These are phyloP conservation scores for Blastobotrys buckinghamii DNA, from an alignment of 1,139 yeast species.

Conservation along the genomic window DNA sequence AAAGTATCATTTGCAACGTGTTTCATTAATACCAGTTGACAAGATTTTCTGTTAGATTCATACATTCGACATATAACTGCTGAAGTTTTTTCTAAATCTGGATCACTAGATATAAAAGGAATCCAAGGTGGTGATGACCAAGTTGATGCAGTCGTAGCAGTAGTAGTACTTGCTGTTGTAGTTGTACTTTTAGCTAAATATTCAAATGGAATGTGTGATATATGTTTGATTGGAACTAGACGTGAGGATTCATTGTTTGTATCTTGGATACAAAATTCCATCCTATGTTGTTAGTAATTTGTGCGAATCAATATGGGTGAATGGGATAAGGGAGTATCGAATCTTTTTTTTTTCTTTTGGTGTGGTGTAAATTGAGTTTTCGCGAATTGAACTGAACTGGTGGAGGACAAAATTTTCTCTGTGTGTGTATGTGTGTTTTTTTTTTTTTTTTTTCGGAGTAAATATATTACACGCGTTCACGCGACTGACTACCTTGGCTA, in stretches of 20 bases:
- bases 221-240: slow-evolving; percentile 1
- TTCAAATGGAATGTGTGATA: background rate
- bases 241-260: background rate
- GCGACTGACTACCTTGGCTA: too few relatives aligned
- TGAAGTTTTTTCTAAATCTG: background rate
- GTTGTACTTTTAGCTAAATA: background rate
- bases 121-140: slow-evolving; percentile 5
- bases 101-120: slow-evolving; percentile 1
- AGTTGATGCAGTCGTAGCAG: background rate
- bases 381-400: too few relatives aligned
- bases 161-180: too few relatives aligned
- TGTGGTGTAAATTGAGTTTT: too few relatives aligned
- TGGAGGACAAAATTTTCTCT: too few relatives aligned
- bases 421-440: too few relatives aligned
- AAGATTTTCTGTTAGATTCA: slow-evolving; percentile 3
- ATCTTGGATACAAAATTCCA: background rate
- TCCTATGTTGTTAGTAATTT: background rate
- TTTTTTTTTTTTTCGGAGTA: too few relatives aligned
- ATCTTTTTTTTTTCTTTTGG: too few relatives aligned
- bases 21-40: slow-evolving; percentile 17
- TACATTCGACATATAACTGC: slow-evolving; percentile 7
- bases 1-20: slow-evolving; percentile 16
- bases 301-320: too few relatives aligned
- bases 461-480: too few relatives aligned
- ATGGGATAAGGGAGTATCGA: too few relatives aligned